A percentile compares a stretch with the other conserved stretches of the same genome.
phyloP scores from a whole-genome alignment of 2,329 filamentous ascomycete species.

The Trichoderma asperellum region DNA sequence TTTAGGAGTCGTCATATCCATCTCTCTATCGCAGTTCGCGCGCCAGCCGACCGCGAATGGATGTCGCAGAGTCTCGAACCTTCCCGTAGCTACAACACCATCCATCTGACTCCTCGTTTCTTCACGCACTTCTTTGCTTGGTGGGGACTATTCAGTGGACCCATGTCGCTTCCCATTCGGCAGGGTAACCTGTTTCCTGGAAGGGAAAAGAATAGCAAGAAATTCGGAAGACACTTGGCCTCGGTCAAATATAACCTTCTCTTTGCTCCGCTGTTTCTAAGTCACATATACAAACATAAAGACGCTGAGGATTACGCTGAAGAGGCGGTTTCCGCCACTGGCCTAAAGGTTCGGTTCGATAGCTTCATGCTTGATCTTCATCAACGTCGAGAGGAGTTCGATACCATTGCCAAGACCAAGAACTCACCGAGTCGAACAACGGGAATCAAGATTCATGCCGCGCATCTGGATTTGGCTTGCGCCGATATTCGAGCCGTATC shows the following conservation, averaged over 20 bases:
- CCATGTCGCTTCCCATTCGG: constrained; percentile 91
- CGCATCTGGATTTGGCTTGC: constrained; percentile 87
- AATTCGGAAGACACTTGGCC: constrained; percentile 94
- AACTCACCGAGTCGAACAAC: constrained; percentile 81
- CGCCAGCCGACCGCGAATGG: constrained; percentile 88
- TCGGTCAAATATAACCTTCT: constrained; percentile 98
- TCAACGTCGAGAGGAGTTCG: constrained; percentile 89
- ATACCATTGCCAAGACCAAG: constrained; percentile 75
- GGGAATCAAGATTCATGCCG: constrained; percentile 93
- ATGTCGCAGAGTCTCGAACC: constrained; percentile 71
- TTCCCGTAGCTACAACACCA: constrained; percentile 92
- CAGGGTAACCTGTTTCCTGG: constrained; percentile 92
- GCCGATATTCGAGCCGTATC: constrained; percentile 94
- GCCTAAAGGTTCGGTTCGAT: constrained; percentile 93
- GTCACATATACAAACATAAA: constrained; percentile 98
- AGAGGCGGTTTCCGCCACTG: constrained; percentile 81
- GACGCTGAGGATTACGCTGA: constrained; percentile 85
- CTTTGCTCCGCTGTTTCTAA: constrained; percentile 89
- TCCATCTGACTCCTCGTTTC: constrained; percentile 92
- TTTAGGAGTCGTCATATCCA: constrained; percentile 98
- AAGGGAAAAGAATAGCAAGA: constrained; percentile 95
- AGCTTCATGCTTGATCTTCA: constrained; percentile 98
- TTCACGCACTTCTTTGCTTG: constrained; percentile 98
- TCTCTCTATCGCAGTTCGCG: constrained; percentile 87
- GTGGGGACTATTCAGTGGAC: constrained; percentile 96